Evolutionary conservation across 208 protist genomes (phyloP).

Genomic region (Acanthamoeba lugdunensis): DNA sequence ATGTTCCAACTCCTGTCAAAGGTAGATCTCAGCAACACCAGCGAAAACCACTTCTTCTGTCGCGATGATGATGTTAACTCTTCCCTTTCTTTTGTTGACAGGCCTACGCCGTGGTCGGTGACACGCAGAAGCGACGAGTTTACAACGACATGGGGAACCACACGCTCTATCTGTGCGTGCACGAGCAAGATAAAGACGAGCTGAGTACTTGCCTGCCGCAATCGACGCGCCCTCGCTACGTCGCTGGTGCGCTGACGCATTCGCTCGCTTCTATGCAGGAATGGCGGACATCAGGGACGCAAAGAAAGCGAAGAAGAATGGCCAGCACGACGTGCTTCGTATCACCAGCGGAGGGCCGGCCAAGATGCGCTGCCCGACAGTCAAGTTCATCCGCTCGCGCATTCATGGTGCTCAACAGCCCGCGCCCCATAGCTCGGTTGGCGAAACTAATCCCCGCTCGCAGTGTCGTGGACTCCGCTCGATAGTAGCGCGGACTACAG

Average conservation of each 20-base stretch:
- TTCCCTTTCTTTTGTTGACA: background rate
- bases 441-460: background rate
- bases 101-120: background rate
- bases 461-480: background rate
- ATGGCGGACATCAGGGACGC: slow-evolving; percentile 20
- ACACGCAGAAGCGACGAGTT: background rate
- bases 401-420: background rate
- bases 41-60: no score
- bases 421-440: background rate
- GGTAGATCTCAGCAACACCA: background rate
- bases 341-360: background rate
- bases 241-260: background rate
- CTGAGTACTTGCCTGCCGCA: background rate
- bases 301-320: background rate
- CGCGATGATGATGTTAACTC: no score
- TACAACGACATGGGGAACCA: slow-evolving; percentile 26
- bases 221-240: background rate
- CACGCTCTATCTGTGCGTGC: slow-evolving; percentile 22
- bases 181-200: slow-evolving; percentile 7
- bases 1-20: slow-evolving; percentile 15
- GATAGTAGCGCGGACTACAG: background rate
- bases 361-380: background rate
- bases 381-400: background rate
- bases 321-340: background rate
- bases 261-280: background rate